Evolutionary conservation across 768 basidiomycete species (phyloP).

Genomic region (Lyophyllum semitale): DNA sequence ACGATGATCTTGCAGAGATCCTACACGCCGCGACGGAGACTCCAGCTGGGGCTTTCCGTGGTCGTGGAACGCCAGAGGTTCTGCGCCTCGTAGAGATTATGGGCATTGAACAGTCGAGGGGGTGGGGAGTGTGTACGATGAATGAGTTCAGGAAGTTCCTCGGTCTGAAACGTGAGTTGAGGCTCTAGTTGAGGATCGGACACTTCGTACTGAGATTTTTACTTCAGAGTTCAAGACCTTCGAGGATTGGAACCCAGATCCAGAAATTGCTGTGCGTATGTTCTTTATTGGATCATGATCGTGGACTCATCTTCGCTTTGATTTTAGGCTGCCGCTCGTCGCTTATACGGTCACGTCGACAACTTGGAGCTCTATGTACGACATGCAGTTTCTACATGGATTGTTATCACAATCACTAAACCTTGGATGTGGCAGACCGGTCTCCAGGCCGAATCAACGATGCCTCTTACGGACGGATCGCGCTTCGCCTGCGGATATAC

Average conservation of each 20-base stretch:
- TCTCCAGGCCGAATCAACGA: conserved; percentile 29
- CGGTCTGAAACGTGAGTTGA: conserved; percentile 41
- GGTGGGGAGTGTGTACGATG: conserved; percentile 56
- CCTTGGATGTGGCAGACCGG: conserved; percentile 15
- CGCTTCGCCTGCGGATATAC: conserved; percentile 31
- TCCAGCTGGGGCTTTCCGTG: conserved; percentile 47
- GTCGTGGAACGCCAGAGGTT: conserved; percentile 45
- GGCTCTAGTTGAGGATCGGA: background rate
- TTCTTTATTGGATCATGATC: background rate
- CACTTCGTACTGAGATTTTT: background rate
- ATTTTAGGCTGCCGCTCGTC: conserved; percentile 22
- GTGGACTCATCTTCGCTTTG: background rate
- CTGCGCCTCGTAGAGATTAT: conserved; percentile 55
- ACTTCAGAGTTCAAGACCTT: conserved; percentile 41
- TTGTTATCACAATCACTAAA: background rate
- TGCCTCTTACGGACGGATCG: conserved; percentile 27
- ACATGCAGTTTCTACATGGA: background rate
- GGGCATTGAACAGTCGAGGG: conserved; percentile 51
- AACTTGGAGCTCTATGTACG: conserved; percentile 33
- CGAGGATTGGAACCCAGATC: conserved; percentile 52
- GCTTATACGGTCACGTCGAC: conserved; percentile 30
- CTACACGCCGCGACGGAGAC: conserved; percentile 47
- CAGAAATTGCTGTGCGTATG: conserved; percentile 38
- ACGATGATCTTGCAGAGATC: conserved; percentile 50
- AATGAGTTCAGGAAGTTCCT: conserved; percentile 55